These are phyloP conservation scores for Pyrrhoderma lamaoense DNA, from an alignment of 1,284 basidiomycete species.

Conservation along the genomic window DNA sequence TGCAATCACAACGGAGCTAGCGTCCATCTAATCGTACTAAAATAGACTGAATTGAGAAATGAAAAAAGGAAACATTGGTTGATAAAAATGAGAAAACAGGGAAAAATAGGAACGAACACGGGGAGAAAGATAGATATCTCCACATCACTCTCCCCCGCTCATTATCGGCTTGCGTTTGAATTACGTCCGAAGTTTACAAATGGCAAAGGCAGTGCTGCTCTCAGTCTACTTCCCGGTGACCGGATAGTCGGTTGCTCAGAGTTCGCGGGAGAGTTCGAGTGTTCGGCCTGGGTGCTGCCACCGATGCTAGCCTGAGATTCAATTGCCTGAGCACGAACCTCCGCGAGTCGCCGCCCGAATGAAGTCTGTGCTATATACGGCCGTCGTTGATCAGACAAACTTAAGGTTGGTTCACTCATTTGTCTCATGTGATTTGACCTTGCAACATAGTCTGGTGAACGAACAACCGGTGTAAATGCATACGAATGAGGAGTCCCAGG, in stretches of 20 bases:
- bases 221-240: conserved; percentile 6
- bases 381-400: not conserved
- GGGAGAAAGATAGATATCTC: too few species aligned
- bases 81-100: too few species aligned
- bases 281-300: conserved; percentile 1
- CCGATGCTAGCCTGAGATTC: conserved; percentile 10
- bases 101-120: too few species aligned
- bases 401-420: conserved; percentile 13
- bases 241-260: conserved; percentile 8
- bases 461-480: not conserved
- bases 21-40: too few species aligned
- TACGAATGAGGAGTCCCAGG: conserved; percentile 15
- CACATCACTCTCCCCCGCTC: too few species aligned
- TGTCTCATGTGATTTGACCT: conserved; percentile 13
- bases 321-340: conserved; percentile 12
- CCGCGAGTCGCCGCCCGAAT: conserved; percentile 13
- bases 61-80: too few species aligned
- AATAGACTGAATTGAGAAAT: too few species aligned
- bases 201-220: conserved; percentile 10
- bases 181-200: conserved; percentile 16
- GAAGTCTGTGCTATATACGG: conserved; percentile 16
- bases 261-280: not conserved
- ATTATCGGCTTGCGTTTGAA: conserved; percentile 6
- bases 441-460: not conserved
- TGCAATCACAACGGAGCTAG: too few species aligned